These are phyloP conservation scores for Lactifluus piperatus DNA, from an alignment of 768 basidiomycete species.

Conservation along the genomic window DNA sequence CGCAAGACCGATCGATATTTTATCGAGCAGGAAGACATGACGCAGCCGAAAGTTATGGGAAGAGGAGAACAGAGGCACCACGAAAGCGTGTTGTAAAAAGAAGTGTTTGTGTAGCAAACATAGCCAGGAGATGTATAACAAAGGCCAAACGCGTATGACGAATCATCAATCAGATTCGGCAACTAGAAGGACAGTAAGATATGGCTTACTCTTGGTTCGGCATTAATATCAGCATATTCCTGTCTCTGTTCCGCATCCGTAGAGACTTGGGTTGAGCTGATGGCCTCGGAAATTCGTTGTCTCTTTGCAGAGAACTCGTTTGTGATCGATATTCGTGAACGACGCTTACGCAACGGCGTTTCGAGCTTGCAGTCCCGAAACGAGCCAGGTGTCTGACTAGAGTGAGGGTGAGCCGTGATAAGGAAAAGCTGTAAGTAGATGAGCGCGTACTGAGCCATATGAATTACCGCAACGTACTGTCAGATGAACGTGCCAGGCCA, in stretches of 20 bases:
- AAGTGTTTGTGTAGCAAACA: constrained; percentile 2
- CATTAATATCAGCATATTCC: constrained; percentile 16
- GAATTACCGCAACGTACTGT: not conserved
- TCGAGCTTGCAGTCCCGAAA: constrained; percentile 18
- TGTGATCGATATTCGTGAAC: constrained; percentile 19
- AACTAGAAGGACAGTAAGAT: not conserved
- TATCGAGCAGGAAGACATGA: not conserved
- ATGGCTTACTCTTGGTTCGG: constrained; percentile 16
- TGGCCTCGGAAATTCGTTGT: constrained; percentile 17
- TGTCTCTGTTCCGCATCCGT: constrained; percentile 2
- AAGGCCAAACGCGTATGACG: not conserved
- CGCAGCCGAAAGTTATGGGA: not conserved
- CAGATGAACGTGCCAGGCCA: not conserved
- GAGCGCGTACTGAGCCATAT: constrained; percentile 9
- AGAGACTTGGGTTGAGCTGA: constrained; percentile 12
- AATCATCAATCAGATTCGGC: not conserved
- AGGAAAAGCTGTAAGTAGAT: not conserved
- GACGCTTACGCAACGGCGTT: constrained; percentile 19
- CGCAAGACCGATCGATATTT: not conserved
- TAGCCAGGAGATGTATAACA: not conserved
- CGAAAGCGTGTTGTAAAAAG: constrained; percentile 1
- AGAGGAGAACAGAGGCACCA: not conserved
- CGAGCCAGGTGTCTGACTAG: constrained; percentile 9
- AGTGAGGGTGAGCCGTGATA: not conserved
- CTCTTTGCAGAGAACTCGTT: constrained; percentile 20